Base-by-base conservation (phyloP, 345 rosid species). In the Clarkia xantiana region DNA sequence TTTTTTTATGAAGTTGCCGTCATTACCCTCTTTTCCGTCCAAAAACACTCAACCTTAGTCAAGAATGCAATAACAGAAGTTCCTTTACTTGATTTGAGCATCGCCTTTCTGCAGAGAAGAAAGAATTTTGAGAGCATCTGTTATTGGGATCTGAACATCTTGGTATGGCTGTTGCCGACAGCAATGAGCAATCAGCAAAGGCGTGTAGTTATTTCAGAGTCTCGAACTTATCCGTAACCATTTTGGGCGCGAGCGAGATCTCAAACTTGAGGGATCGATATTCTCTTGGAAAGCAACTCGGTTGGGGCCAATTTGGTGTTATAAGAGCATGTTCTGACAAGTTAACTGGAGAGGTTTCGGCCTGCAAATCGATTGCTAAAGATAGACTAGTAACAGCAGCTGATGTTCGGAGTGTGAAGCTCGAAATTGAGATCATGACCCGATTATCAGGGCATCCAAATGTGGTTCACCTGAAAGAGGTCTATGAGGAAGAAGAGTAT, bases 301-400 rank as follows among this genome's bases (percentile, higher is more conserved):
- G 84, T n/a, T 77, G 75, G 84, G 84, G 88, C 40, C 81, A 77
- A 58, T 80, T 80, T 55, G 84, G 88, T 58, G 76, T 80, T 38
- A 77, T 80, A 47, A 71, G 81, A 59, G 67, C 54, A 22, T 80
- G 88, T 63, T 68, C 81, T 11, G 79, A 80, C 61, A 77, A 72
- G 67, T 42, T 67, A 7, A 72, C 77, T 4, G 71, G 88, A 57
- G 88, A 77, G 68, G 67, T 66, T 29, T 55, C 75, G 29, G 83
- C 88, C 0, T 80, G 87, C 70, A 77, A 80, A 55, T 77, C 88
- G 0, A 77, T 80, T 51, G 70, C 81, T 12, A 80, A 77, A 60
- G 77, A 77, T 60, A 71, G 81, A 55, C 57, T 80, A 55, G 76
- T 73, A 53, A 75, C 84, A 8, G 59, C 66, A 10, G 84, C 67